phyloP scores from a whole-genome alignment of 768 basidiomycete genomes.

The Rhizopogon salebrosus region DNA sequence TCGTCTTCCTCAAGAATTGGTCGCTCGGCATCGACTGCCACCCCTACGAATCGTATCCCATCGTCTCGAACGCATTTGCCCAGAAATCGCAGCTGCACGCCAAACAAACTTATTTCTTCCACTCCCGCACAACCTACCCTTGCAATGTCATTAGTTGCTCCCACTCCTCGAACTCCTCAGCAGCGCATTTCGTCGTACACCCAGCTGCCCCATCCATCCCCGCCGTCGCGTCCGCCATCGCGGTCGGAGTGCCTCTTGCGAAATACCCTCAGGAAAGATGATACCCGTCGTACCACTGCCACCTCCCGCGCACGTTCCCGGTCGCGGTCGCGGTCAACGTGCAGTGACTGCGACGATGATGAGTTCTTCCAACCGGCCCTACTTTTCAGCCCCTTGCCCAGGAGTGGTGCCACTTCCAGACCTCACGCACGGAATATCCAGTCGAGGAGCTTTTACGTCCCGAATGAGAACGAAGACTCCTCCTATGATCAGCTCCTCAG shows the following conservation, averaged over 20 bases:
- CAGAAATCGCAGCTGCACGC: conserved; percentile 10
- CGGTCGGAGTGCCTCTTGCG: conserved; percentile 53
- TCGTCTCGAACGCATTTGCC: conserved; percentile 11
- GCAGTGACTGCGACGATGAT: conserved; percentile 21
- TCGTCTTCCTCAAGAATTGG: background rate
- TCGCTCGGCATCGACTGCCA: background rate
- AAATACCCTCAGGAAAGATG: conserved; percentile 49
- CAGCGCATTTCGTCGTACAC: conserved; percentile 6
- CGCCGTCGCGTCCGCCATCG: conserved; percentile 36
- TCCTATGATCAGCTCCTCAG: conserved; percentile 20
- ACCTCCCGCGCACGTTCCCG: conserved; percentile 14
- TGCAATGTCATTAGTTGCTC: conserved; percentile 28
- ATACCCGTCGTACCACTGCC: conserved; percentile 29
- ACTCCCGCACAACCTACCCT: conserved; percentile 25
- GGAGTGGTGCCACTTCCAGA: conserved; percentile 16
- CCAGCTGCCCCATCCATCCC: conserved; percentile 12
- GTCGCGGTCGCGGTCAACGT: conserved; percentile 17
- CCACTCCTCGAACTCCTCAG: conserved; percentile 11
- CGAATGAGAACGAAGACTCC: conserved; percentile 25
- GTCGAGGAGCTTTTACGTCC: conserved; percentile 24
- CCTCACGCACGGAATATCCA: conserved; percentile 2
- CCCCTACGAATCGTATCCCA: conserved; percentile 6
- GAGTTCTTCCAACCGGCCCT: conserved; percentile 25
- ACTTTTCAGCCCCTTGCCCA: conserved; percentile 17
- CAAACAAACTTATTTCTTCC: conserved; percentile 6